These are phyloP conservation scores for Fomes fomentarius DNA, from an alignment of 1,284 basidiomycete genomes.

Conservation along the genomic window DNA sequence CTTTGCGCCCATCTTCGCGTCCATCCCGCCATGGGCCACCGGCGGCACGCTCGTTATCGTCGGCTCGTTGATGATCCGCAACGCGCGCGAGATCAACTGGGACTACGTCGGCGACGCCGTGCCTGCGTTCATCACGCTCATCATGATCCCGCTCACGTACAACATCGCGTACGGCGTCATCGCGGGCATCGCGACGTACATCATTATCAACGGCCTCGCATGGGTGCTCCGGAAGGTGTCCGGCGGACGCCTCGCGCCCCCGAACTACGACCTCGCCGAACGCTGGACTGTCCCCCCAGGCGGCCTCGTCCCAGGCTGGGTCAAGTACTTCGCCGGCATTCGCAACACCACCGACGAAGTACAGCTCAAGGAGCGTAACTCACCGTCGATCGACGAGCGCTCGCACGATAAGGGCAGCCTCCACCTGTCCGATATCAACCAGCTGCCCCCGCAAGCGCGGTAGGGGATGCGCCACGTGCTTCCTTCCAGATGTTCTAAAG, in stretches of 20 bases:
- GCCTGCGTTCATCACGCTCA: constrained; percentile 80
- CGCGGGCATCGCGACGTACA: constrained; percentile 73
- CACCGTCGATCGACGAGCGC: constrained; percentile 17
- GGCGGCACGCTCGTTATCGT: constrained; percentile 88
- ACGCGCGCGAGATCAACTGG: constrained; percentile 89
- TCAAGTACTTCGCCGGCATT: constrained; percentile 32
- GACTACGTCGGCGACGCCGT: constrained; percentile 85
- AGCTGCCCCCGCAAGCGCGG: neutral
- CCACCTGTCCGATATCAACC: constrained; percentile 4
- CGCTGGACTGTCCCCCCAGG: constrained; percentile 73
- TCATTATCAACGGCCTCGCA: constrained; percentile 76
- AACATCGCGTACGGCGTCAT: constrained; percentile 93
- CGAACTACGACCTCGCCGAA: constrained; percentile 66
- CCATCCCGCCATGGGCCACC: constrained; percentile 88
- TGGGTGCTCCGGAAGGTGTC: constrained; percentile 57
- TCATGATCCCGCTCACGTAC: constrained; percentile 80
- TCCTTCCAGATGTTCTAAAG: too few relatives aligned
- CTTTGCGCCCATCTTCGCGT: constrained; percentile 90
- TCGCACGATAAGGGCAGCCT: constrained; percentile 15
- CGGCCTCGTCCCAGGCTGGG: constrained; percentile 71
- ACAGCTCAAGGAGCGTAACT: constrained; percentile 11
- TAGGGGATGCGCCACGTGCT: too few relatives aligned
- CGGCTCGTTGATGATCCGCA: constrained; percentile 88
- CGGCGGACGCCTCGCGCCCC: constrained; percentile 67
- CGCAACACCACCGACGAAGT: constrained; percentile 4